Conservation (phyloP, 2,329 filamentous ascomycete species). For the Venturia nashicola region DNA sequence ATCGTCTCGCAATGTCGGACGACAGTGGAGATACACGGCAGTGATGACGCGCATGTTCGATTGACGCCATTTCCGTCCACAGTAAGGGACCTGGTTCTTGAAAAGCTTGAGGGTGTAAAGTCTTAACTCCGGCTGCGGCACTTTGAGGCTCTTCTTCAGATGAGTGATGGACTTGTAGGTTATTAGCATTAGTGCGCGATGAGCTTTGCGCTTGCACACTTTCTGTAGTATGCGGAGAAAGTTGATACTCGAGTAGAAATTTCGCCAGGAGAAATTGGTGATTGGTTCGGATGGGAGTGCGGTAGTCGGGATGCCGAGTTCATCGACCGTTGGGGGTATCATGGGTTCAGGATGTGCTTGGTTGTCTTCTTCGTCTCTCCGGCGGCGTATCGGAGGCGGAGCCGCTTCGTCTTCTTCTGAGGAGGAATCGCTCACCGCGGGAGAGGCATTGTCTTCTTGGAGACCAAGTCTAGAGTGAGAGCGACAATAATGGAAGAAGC, state of each 20-base stretch:
- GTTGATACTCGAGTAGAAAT: conserved; percentile 92
- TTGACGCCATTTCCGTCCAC: conserved; percentile 94
- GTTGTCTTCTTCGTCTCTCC: conserved; percentile 22
- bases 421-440: conserved; percentile 13
- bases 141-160: conserved; percentile 79
- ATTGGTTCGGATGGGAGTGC: conserved; percentile 64
- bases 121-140: conserved; percentile 75
- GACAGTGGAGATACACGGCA: conserved; percentile 85
- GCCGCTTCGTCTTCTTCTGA: conserved; percentile 53
- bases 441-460: conserved; percentile 16
- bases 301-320: conserved; percentile 68
- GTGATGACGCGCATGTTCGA: conserved; percentile 98
- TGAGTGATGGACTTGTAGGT: conserved; percentile 93
- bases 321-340: conserved; percentile 55
- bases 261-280: conserved; percentile 81
- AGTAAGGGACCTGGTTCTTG: conserved; percentile 97
- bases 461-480: conserved; percentile 49
- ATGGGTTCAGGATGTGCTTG: conserved; percentile 23
- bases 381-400: conserved; percentile 67
- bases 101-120: conserved; percentile 96
- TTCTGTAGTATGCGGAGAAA: conserved; percentile 95
- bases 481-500: conserved; percentile 88
- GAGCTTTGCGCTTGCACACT: conserved; percentile 88
- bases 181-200: conserved; percentile 85
- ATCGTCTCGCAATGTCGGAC: conserved; percentile 85